Evolutionary conservation across 139 green algal species (phyloP).

Genomic region (Zygnema circumcarinatum): DNA sequence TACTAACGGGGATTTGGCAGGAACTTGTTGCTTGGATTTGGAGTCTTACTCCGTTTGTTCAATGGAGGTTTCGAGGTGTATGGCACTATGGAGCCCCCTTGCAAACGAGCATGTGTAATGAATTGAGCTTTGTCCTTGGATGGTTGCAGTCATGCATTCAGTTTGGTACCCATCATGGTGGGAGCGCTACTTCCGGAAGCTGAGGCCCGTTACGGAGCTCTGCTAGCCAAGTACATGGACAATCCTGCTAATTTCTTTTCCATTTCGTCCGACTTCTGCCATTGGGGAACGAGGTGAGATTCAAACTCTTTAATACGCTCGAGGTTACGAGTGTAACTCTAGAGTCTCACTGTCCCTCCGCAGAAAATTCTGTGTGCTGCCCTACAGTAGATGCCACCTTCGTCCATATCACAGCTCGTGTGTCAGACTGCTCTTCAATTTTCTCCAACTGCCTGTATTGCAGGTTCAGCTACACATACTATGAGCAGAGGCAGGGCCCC

Average conservation of each 20-base stretch:
- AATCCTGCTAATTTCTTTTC: slow-evolving; percentile 89
- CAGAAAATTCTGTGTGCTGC: slow-evolving; percentile 1
- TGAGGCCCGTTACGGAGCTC: slow-evolving; percentile 80
- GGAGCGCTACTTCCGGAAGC: slow-evolving; percentile 77
- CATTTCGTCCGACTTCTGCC: slow-evolving; percentile 94
- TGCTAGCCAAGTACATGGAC: slow-evolving; percentile 84
- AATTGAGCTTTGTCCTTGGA: neutral
- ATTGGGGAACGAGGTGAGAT: slow-evolving; percentile 81
- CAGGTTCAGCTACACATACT: slow-evolving; percentile 79
- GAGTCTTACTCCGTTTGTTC: too few relatives aligned
- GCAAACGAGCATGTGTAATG: too few relatives aligned
- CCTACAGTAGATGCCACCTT: neutral
- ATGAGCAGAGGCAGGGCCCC: slow-evolving; percentile 67
- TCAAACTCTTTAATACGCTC: slow-evolving; percentile 60
- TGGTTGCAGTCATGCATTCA: slow-evolving; percentile 65
- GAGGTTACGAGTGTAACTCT: too few relatives aligned
- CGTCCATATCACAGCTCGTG: too few relatives aligned
- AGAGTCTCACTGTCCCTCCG: too few relatives aligned
- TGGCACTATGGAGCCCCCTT: too few relatives aligned
- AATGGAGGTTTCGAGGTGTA: too few relatives aligned
- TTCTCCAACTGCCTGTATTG: too few relatives aligned
- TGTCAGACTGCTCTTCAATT: too few relatives aligned
- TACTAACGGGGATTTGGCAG: too few relatives aligned
- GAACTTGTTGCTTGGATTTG: too few relatives aligned
- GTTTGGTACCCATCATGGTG: slow-evolving; percentile 94